Conservation (phyloP, 2,329 filamentous ascomycete genomes). For the Orbilia blumenaviensis region DNA sequence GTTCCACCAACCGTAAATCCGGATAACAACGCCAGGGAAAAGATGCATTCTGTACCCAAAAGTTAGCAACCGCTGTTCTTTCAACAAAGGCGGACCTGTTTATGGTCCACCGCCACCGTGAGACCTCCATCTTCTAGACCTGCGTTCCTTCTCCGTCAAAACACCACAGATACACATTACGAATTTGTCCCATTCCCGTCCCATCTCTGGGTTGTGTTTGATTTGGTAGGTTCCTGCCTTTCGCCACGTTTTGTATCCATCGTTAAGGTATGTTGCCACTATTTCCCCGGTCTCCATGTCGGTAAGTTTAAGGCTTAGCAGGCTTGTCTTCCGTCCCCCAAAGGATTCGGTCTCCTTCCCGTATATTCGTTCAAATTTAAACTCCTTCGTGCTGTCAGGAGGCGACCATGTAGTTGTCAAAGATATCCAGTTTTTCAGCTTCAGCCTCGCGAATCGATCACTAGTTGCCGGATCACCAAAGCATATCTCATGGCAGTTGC, state of each 20-base stretch:
- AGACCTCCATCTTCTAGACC: slow-evolving; percentile 25
- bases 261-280: slow-evolving; percentile 37
- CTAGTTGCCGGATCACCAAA: slow-evolving; percentile 17
- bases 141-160: slow-evolving; percentile 42
- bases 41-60: neutral
- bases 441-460: slow-evolving; percentile 1
- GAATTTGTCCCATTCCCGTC: slow-evolving; percentile 36
- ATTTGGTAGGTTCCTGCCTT: slow-evolving; percentile 44
- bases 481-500: slow-evolving; percentile 16
- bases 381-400: slow-evolving; percentile 25
- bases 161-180: slow-evolving; percentile 28
- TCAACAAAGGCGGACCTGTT: neutral
- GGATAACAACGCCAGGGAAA: neutral
- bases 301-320: slow-evolving; percentile 36
- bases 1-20: neutral
- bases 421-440: slow-evolving; percentile 33
- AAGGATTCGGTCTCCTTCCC: slow-evolving; percentile 32
- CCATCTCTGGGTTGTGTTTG: slow-evolving; percentile 32
- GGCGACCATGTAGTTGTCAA: slow-evolving; percentile 41
- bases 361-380: slow-evolving; percentile 34
- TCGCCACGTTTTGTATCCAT: slow-evolving; percentile 35
- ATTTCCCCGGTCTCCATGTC: slow-evolving; percentile 38
- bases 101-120: neutral
- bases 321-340: slow-evolving; percentile 27
- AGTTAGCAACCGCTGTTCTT: neutral